A percentile compares a stretch with the other conserved stretches of the same genome.
Conservation (phyloP, 805 yeast species). For the Zygotorulaspora danielsina region DNA sequence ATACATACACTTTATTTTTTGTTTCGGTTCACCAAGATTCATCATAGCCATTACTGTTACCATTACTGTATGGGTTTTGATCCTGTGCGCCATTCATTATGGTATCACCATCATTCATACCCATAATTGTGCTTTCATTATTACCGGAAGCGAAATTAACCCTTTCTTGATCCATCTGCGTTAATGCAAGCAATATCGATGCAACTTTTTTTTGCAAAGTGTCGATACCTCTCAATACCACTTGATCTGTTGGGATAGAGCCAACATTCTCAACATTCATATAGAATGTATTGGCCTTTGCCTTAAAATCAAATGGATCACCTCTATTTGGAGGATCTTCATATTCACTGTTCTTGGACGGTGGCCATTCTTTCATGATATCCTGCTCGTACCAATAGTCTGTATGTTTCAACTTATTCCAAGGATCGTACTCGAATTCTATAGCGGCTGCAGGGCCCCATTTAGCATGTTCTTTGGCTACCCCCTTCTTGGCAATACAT, state of each 20-base stretch:
- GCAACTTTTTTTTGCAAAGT: conserved; percentile 90
- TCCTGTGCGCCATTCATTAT: conserved; percentile 29
- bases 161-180: conserved; percentile 40
- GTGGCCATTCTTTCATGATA: conserved; percentile 91
- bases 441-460: conserved; percentile 97
- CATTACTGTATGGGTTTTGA: conserved; percentile 33
- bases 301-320: conserved; percentile 78
- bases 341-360: conserved; percentile 81
- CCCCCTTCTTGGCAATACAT: conserved; percentile 97
- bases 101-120: conserved; percentile 35
- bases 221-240: conserved; percentile 76
- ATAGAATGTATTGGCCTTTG: conserved; percentile 77
- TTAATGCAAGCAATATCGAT: conserved; percentile 71
- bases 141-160: conserved; percentile 44
- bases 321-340: conserved; percentile 92
- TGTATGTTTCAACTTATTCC: conserved; percentile 94
- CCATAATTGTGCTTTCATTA: conserved; percentile 42
- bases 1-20: conserved; percentile 6
- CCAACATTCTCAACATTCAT: conserved; percentile 93
- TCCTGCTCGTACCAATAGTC: conserved; percentile 94
- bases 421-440: conserved; percentile 98
- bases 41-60: conserved; percentile 33
- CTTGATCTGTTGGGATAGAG: conserved; percentile 81
- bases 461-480: conserved; percentile 95
- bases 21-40: conserved; percentile 32